Evolutionary conservation across 2,329 filamentous ascomycete species (phyloP).

Genomic region (Tolypocladium tundrense): DNA sequence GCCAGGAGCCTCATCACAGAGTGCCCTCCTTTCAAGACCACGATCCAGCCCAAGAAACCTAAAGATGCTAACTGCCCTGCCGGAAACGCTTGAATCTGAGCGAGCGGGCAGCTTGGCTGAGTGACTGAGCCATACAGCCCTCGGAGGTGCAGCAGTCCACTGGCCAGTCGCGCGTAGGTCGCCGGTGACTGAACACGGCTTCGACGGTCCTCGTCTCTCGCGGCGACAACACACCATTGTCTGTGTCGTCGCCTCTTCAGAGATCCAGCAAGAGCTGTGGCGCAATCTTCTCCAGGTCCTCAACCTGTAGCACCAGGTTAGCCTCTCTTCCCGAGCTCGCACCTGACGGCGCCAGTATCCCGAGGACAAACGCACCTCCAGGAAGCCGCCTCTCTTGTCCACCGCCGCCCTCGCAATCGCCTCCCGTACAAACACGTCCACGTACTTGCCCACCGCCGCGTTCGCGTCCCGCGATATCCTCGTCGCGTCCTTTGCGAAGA

Average conservation of each 20-base stretch:
- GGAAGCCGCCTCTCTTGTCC: constrained; percentile 58
- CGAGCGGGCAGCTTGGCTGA: background rate
- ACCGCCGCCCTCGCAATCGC: constrained; percentile 70
- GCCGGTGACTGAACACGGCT: background rate
- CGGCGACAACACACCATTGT: background rate
- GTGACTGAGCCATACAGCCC: background rate
- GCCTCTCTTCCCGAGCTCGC: background rate
- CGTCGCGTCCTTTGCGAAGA: constrained; percentile 63
- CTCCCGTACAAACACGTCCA: constrained; percentile 86
- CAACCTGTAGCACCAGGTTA: constrained; percentile 43
- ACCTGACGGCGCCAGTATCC: background rate
- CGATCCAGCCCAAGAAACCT: background rate
- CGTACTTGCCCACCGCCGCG: constrained; percentile 67
- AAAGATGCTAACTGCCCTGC: background rate
- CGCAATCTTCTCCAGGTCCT: constrained; percentile 81
- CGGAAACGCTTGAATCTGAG: background rate
- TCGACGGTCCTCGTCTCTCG: background rate
- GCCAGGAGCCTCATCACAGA: background rate
- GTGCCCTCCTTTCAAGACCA: background rate
- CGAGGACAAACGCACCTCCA: constrained; percentile 50
- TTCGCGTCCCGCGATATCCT: constrained; percentile 71
- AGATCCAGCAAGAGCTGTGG: constrained; percentile 82
- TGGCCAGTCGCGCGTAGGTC: no score
- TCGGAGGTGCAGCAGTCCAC: background rate
- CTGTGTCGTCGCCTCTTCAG: constrained; percentile 27